These are phyloP conservation scores for Auriculariales sp. DNA, from an alignment of 768 basidiomycete genomes.

Conservation along the genomic window DNA sequence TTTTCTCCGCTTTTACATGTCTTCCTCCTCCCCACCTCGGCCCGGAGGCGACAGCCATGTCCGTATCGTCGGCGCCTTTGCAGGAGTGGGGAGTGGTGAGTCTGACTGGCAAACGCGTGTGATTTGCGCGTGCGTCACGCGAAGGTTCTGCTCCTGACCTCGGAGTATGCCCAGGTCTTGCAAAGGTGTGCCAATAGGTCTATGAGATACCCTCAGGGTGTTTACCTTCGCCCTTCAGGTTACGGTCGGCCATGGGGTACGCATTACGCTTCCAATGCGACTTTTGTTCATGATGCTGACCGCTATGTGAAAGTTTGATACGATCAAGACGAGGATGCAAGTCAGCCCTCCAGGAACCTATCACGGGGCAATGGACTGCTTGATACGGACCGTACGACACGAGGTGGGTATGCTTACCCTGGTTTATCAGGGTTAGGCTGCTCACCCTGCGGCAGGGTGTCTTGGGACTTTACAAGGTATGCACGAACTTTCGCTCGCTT, in stretches of 20 bases:
- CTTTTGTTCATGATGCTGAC: neutral
- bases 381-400: constrained; percentile 39
- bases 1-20: too few relatives aligned
- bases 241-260: constrained; percentile 58
- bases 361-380: constrained; percentile 42
- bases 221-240: constrained; percentile 24
- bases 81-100: constrained; percentile 49
- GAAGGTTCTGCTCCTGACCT: neutral
- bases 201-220: constrained; percentile 3
- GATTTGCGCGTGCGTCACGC: neutral
- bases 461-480: constrained; percentile 48
- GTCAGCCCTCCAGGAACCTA: constrained; percentile 53
- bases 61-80: constrained; percentile 39
- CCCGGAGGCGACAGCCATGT: constrained; percentile 24
- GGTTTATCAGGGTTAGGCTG: neutral
- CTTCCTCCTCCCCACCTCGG: too few relatives aligned
- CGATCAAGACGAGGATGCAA: constrained; percentile 59
- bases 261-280: constrained; percentile 2
- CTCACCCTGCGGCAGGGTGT: constrained; percentile 28
- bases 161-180: constrained; percentile 29
- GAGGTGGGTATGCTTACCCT: constrained; percentile 31
- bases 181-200: constrained; percentile 23
- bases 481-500: neutral
- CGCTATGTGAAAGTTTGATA: constrained; percentile 38
- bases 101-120: neutral